Evolutionary conservation across 805 yeast species (phyloP).

Genomic region (Teunomyces cretensis): DNA sequence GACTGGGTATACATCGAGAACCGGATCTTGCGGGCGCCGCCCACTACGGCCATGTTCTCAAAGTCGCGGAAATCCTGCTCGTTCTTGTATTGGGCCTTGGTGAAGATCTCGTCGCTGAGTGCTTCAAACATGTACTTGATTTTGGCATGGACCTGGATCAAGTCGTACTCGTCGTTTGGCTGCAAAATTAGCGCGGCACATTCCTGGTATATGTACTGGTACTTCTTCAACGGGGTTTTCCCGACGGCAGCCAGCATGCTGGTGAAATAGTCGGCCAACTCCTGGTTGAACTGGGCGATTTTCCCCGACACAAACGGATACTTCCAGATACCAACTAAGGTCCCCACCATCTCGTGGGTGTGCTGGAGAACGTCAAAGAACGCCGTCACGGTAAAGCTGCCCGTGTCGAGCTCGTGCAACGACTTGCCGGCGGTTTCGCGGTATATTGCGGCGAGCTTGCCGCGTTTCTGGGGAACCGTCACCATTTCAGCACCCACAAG

Average conservation of each 20-base stretch:
- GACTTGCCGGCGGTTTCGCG: not conserved
- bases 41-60: constrained; percentile 19
- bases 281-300: not conserved
- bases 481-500: not conserved
- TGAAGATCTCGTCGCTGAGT: not conserved
- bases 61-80: constrained; percentile 13
- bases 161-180: not conserved
- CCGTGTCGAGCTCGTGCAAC: not conserved
- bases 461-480: not conserved
- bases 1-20: constrained; percentile 20
- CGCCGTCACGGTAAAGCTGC: not conserved
- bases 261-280: not conserved
- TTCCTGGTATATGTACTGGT: not conserved
- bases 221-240: not conserved
- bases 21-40: constrained; percentile 9
- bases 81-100: not conserved
- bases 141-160: not conserved
- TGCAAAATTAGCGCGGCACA: not conserved
- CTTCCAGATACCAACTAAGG: not conserved
- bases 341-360: not conserved
- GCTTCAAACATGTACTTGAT: not conserved
- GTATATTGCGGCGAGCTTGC: not conserved
- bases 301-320: not conserved
- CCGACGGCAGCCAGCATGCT: not conserved
- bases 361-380: not conserved